Percentiles rank a stretch among this genome's conserved stretches.
phyloP scores from a whole-genome alignment of 108 stramenopile species.

The Chaetoceros tenuissimus region DNA sequence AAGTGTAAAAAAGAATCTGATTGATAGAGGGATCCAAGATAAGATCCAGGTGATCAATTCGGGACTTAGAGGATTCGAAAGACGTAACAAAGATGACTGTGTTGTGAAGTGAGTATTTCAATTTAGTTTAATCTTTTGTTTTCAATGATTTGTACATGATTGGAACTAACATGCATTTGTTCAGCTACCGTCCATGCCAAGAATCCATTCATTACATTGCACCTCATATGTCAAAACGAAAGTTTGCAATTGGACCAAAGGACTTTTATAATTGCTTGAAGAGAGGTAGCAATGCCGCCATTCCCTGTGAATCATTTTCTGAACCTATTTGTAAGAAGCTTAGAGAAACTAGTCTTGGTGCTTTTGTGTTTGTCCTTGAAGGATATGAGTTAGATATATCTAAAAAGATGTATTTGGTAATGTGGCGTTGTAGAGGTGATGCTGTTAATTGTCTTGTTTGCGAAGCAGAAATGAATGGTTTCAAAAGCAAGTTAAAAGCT shows the following conservation, averaged over 20 bases:
- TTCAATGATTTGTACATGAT: neutral
- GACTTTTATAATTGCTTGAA: constrained; percentile 61
- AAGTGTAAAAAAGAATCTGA: constrained; percentile 48
- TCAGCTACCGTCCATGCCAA: constrained; percentile 56
- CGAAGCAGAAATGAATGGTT: constrained; percentile 70
- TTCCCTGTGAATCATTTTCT: constrained; percentile 39
- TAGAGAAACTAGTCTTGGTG: constrained; percentile 40
- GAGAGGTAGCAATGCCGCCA: constrained; percentile 22
- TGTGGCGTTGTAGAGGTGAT: constrained; percentile 65
- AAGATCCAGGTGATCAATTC: constrained; percentile 66
- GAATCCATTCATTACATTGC: constrained; percentile 71
- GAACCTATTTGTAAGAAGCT: constrained; percentile 31
- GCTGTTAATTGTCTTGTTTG: constrained; percentile 57
- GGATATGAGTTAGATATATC: constrained; percentile 61
- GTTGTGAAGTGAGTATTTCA: constrained; percentile 5
- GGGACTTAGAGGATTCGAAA: constrained; percentile 68
- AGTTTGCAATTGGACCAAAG: constrained; percentile 37
- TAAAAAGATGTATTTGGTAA: constrained; percentile 62
- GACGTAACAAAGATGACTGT: constrained; percentile 50
- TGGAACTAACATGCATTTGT: neutral
- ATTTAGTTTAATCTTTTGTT: neutral
- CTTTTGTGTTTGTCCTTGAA: constrained; percentile 63
- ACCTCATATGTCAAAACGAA: constrained; percentile 75
- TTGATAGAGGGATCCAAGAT: constrained; percentile 63
- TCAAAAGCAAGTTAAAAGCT: constrained; percentile 55